Conservation (phyloP, 2,329 filamentous ascomycete species). For the Ceratocystis harringtonii region DNA sequence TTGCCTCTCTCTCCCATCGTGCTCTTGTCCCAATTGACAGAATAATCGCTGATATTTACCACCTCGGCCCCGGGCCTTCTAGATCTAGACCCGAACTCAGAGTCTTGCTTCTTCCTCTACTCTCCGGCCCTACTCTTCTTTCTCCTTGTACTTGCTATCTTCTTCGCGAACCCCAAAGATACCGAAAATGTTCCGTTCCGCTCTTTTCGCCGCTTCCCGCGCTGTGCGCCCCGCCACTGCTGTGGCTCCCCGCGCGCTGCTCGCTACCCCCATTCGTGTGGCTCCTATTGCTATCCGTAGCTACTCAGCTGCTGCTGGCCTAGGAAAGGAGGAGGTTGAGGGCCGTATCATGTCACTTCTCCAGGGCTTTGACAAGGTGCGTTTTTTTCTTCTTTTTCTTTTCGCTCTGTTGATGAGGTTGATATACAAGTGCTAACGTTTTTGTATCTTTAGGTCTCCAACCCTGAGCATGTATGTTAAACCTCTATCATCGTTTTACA, state of each 20-base stretch:
- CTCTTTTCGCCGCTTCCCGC: slow-evolving; percentile 39
- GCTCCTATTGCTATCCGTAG: slow-evolving; percentile 57
- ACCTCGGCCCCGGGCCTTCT: background rate
- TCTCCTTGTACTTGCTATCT: background rate
- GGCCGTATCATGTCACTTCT: slow-evolving; percentile 83
- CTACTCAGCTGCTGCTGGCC: slow-evolving; percentile 70
- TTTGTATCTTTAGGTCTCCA: slow-evolving; percentile 43
- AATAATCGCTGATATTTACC: no score
- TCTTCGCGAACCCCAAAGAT: background rate
- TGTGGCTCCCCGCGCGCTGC: slow-evolving; percentile 24
- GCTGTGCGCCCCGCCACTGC: background rate
- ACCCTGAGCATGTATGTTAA: slow-evolving; percentile 43
- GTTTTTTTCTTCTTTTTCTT: slow-evolving; percentile 17
- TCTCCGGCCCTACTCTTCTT: background rate
- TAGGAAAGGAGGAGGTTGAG: slow-evolving; percentile 74
- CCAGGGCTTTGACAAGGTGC: slow-evolving; percentile 86
- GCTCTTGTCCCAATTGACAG: no score
- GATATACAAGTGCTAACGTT: background rate
- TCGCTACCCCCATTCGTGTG: slow-evolving; percentile 47
- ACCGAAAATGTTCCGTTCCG: slow-evolving; percentile 67
- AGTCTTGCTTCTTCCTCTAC: background rate
- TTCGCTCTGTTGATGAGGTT: slow-evolving; percentile 14
- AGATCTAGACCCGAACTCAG: background rate
- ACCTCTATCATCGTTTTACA: background rate
- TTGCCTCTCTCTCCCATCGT: no score